Conservation (phyloP, 768 basidiomycete genomes). For the Tubosaeta sp. region DNA sequence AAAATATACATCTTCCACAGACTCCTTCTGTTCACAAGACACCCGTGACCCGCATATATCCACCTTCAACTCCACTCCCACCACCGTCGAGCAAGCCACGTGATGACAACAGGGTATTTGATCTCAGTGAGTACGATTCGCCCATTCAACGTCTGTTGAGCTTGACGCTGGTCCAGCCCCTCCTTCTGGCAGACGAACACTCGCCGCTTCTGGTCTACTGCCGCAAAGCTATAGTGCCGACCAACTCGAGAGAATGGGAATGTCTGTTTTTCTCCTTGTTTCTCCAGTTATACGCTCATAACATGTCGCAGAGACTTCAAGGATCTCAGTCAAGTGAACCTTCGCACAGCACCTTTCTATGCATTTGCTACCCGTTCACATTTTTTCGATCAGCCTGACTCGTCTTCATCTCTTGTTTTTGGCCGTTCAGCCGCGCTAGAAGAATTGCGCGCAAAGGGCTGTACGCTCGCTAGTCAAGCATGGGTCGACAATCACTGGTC, state of each 20-base stretch:
- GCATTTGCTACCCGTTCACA: constrained; percentile 45
- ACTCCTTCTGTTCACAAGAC: neutral
- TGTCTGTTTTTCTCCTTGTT: constrained; percentile 38
- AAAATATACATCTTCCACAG: neutral
- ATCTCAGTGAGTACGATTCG: constrained; percentile 37
- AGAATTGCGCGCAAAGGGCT: constrained; percentile 54
- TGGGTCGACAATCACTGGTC: constrained; percentile 96
- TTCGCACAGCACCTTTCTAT: constrained; percentile 53
- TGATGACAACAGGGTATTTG: constrained; percentile 27
- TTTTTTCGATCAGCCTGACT: constrained; percentile 18
- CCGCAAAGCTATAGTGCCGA: constrained; percentile 44
- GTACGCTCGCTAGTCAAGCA: constrained; percentile 58
- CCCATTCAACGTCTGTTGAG: neutral
- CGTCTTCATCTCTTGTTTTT: constrained; percentile 26
- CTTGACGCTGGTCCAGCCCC: constrained; percentile 22
- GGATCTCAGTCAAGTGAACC: constrained; percentile 54
- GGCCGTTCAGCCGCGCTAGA: constrained; percentile 54
- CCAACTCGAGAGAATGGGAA: constrained; percentile 47
- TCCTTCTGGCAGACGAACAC: constrained; percentile 37
- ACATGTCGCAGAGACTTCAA: constrained; percentile 40
- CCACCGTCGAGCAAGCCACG: constrained; percentile 7
- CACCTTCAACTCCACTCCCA: constrained; percentile 13
- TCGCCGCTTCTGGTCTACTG: constrained; percentile 45
- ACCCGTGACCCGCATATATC: constrained; percentile 19
- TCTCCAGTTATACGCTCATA: neutral